Conservation (phyloP, 768 basidiomycete genomes). For the Leccinum subgranulosum region DNA sequence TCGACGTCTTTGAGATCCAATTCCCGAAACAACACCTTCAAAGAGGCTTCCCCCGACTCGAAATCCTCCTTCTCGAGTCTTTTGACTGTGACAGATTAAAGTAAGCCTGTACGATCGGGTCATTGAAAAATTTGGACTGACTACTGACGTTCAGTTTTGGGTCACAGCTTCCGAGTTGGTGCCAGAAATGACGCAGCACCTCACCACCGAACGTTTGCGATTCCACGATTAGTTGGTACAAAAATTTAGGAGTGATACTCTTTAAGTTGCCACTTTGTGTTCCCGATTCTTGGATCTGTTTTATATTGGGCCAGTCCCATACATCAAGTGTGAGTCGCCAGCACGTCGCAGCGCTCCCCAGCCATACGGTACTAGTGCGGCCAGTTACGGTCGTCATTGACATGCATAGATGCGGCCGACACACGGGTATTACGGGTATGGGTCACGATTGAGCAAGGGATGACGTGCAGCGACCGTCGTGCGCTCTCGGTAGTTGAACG, state of each 20-base stretch:
- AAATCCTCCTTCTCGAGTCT: not conserved
- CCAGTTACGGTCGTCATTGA: no score
- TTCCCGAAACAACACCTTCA: not conserved
- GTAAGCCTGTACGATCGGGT: not conserved
- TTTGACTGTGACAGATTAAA: not conserved
- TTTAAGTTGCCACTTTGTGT: not conserved
- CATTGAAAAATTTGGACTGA: not conserved
- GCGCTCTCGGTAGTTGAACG: not conserved
- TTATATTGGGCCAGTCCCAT: not conserved
- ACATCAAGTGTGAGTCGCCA: not conserved
- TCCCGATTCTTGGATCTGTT: not conserved
- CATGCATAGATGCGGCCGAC: no score
- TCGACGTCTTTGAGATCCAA: not conserved
- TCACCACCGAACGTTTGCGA: not conserved
- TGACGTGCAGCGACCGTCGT: no score
- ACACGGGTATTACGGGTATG: no score
- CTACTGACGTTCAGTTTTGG: not conserved
- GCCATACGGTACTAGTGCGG: no score
- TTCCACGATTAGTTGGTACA: not conserved
- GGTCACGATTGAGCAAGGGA: no score
- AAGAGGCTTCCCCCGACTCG: not conserved
- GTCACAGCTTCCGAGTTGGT: not conserved
- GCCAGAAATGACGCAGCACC: not conserved
- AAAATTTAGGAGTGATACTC: not conserved
- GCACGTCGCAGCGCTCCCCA: no score